A percentile compares a stretch with the other conserved stretches of the same genome.
Conservation (phyloP, 371 early-diverging fungal genomes). For the Mortierella sp. region DNA sequence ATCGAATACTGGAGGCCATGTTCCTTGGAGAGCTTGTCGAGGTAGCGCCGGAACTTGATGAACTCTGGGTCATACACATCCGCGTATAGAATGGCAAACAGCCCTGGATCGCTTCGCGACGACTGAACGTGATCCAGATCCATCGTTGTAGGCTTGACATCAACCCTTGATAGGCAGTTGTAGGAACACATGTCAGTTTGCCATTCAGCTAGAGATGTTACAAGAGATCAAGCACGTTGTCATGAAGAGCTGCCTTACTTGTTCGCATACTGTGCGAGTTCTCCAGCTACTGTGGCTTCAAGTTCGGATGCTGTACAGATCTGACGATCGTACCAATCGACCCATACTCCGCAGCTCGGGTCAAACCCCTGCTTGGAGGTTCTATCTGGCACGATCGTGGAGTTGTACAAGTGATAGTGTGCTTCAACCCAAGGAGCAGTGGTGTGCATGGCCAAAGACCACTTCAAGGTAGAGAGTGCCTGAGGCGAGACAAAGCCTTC, state of each 20-base stretch:
- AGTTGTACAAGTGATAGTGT: slow-evolving; percentile 79
- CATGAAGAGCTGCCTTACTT: slow-evolving; percentile 10
- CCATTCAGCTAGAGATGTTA: no score
- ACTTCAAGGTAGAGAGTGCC: slow-evolving; percentile 58
- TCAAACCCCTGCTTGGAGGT: slow-evolving; percentile 57
- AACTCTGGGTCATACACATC: slow-evolving; percentile 59
- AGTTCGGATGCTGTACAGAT: slow-evolving; percentile 64
- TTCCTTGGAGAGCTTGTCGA: slow-evolving; percentile 48
- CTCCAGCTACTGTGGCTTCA: slow-evolving; percentile 33
- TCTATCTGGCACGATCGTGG: slow-evolving; percentile 63
- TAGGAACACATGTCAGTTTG: neutral
- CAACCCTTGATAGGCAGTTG: neutral
- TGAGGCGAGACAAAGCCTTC: slow-evolving; percentile 46
- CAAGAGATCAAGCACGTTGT: no score
- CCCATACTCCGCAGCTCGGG: slow-evolving; percentile 74
- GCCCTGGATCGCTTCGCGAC: slow-evolving; percentile 38
- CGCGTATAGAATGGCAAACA: slow-evolving; percentile 62
- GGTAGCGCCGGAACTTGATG: slow-evolving; percentile 52
- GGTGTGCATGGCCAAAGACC: slow-evolving; percentile 73
- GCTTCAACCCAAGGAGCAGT: slow-evolving; percentile 85
- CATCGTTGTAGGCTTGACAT: slow-evolving; percentile 39
- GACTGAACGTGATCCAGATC: slow-evolving; percentile 59
- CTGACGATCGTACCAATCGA: slow-evolving; percentile 72
- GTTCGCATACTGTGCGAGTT: slow-evolving; percentile 9
- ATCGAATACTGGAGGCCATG: slow-evolving; percentile 58